phyloP scores from a whole-genome alignment of 164 flowering plant genomes.

The Magnolia officinalis region DNA sequence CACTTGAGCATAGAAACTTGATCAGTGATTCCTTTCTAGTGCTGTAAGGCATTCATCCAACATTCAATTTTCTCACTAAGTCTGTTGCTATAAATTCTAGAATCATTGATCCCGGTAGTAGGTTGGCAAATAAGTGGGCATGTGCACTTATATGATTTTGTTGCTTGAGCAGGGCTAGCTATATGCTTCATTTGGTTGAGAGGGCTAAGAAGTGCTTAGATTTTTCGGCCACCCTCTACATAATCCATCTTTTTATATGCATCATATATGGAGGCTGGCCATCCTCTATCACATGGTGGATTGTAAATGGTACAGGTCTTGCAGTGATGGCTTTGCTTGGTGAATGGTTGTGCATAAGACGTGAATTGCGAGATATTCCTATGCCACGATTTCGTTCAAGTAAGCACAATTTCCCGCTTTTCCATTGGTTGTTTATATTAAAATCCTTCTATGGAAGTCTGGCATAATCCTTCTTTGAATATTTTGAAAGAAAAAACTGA shows the following conservation, averaged over 20 bases:
- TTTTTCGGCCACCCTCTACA: conserved; percentile 80
- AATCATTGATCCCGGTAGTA: neutral
- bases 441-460: neutral
- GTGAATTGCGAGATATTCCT: conserved; percentile 82
- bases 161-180: conserved; percentile 63
- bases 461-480: no score
- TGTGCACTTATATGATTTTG: neutral
- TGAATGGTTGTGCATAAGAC: conserved; percentile 80
- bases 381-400: conserved; percentile 60
- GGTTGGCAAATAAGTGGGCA: neutral
- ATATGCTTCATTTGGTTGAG: conserved; percentile 66
- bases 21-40: no score
- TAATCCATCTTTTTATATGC: conserved; percentile 82
- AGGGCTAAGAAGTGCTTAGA: conserved; percentile 93
- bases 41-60: no score
- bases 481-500: no score
- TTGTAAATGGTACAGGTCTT: conserved; percentile 75
- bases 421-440: neutral
- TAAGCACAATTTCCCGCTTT: neutral
- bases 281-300: conserved; percentile 94
- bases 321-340: conserved; percentile 89
- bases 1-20: no score
- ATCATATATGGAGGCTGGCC: conserved; percentile 95
- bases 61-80: no score
- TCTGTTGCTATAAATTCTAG: neutral